Evolutionary conservation across 2,329 filamentous ascomycete species (phyloP), one percentile per base, ranked within the genome.

Genomic region (Diaporthe citri): DNA sequence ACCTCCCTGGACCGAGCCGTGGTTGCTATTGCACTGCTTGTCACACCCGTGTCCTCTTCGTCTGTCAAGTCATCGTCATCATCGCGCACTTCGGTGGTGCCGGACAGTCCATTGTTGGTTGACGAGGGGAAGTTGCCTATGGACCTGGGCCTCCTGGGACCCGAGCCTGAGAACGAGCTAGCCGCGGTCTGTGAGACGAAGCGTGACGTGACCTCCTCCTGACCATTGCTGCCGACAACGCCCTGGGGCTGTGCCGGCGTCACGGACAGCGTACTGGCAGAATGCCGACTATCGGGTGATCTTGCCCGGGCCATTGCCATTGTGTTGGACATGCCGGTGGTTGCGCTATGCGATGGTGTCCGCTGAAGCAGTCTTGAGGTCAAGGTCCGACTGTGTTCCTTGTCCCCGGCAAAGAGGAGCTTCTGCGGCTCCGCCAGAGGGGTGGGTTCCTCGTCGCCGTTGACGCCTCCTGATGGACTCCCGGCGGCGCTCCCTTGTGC

Each of bases 301-400:
- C 85, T 76, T 72, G 81, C 60, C 81, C 85, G 77, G 80, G 88
- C 89, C 1, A 87, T 88, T 13, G 87, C 89, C 2, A 87, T 88
- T 74, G 93, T 88, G 75, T 88, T 85, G 10, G 91, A 92, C 88
- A 93, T 93, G 80, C 92, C 88, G 52, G 91, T 92, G 48, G 92
- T 90, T 4, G 90, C 88, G 76, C 89, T 87, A 76, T 91, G 87
- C 9, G 91, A 91, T 0, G 91, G 88, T 13, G 87, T 90, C 78
- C 93, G 89, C 80, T 93, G 90, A 2, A 95, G 86, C 51, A 94
- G 83, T 75, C 92, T 88, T 41, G 92, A 92, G 9, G 93, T 94
- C 70, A 94, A 88, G 76, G 92, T 90, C 78, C 92, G 90, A 76
- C 91, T 92, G 79, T 92, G 91, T 48, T 87, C 85, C 20, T 83